Conservation (phyloP, 2,329 filamentous ascomycete species). For the Emmonsiellopsis sp. region DNA sequence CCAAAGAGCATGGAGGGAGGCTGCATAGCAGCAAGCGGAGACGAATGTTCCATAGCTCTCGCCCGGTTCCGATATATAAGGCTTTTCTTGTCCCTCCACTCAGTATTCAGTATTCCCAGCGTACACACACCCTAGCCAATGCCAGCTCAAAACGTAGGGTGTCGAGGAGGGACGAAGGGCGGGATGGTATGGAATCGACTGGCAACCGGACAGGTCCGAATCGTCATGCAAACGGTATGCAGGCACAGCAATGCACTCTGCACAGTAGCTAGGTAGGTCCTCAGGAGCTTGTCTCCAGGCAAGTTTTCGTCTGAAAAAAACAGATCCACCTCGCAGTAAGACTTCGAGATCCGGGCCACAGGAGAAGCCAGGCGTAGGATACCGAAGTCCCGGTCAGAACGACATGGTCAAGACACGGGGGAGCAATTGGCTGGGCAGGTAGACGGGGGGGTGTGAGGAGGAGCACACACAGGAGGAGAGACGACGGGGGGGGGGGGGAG, state of each 20-base stretch:
- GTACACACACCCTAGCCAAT: conserved; percentile 1
- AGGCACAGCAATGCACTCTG: not conserved
- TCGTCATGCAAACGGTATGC: not conserved
- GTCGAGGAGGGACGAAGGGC: not conserved
- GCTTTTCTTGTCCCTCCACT: conserved; percentile 1
- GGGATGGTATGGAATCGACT: not conserved
- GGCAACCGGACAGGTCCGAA: not conserved
- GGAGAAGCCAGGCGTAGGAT: conserved; percentile 1
- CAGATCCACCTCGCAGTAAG: not conserved
- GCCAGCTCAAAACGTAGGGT: not conserved
- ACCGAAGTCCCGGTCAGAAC: conserved; percentile 8
- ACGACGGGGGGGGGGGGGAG: conserved; percentile 15
- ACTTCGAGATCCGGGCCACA: conserved; percentile 9
- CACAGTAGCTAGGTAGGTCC: not conserved
- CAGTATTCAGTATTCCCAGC: conserved; percentile 2
- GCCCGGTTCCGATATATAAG: not conserved
- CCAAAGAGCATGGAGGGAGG: conserved; percentile 55
- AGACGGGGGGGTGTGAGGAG: not conserved
- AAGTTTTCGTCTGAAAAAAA: not conserved
- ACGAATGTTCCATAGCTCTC: conserved; percentile 76
- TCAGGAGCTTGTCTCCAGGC: not conserved
- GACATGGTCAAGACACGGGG: conserved; percentile 3
- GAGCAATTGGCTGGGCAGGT: not conserved
- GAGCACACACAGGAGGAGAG: conserved; percentile 3
- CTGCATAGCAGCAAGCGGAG: conserved; percentile 87